Evolutionary conservation across 164 flowering plant genomes (phyloP).

Genomic region (Nymphaea thermarum): DNA sequence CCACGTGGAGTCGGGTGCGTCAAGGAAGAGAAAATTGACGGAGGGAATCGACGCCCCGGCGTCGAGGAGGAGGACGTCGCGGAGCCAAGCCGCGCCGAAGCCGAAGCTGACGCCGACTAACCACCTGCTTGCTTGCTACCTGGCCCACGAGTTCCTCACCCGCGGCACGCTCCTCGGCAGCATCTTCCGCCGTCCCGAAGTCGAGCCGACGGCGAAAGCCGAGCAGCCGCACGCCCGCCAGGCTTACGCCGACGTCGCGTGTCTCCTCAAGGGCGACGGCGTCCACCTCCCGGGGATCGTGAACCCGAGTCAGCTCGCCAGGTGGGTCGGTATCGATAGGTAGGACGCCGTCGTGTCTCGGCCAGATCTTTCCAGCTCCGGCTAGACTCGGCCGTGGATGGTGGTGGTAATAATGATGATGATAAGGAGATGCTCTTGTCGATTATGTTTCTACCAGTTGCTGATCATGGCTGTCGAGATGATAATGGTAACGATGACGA

Average conservation of each 20-base stretch:
- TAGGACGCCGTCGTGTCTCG: no score
- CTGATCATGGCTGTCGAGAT: no score
- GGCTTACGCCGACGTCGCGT: slow-evolving; percentile 58
- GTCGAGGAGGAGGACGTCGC: background rate
- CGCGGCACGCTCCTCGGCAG: slow-evolving; percentile 68
- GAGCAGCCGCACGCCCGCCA: background rate
- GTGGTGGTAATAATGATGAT: no score
- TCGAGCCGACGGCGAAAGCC: background rate
- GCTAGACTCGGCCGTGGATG: no score
- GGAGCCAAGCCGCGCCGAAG: slow-evolving; percentile 1
- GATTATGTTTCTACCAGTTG: no score
- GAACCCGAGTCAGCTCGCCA: slow-evolving; percentile 71
- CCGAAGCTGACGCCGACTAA: slow-evolving; percentile 25
- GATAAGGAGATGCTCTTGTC: no score
- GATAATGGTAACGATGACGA: no score
- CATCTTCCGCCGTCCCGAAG: slow-evolving; percentile 23
- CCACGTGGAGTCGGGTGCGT: slow-evolving; percentile 9
- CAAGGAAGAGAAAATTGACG: slow-evolving; percentile 51
- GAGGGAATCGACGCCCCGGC: slow-evolving; percentile 16
- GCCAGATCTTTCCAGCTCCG: no score
- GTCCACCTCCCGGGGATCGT: slow-evolving; percentile 65
- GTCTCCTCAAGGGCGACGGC: slow-evolving; percentile 46
- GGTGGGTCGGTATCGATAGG: slow-evolving; percentile 40
- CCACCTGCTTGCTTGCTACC: slow-evolving; percentile 63
- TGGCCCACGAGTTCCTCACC: slow-evolving; percentile 67